Evolutionary conservation across 108 stramenopile genomes (phyloP).

Genomic region (Mayamaea pseudoterrestris): DNA sequence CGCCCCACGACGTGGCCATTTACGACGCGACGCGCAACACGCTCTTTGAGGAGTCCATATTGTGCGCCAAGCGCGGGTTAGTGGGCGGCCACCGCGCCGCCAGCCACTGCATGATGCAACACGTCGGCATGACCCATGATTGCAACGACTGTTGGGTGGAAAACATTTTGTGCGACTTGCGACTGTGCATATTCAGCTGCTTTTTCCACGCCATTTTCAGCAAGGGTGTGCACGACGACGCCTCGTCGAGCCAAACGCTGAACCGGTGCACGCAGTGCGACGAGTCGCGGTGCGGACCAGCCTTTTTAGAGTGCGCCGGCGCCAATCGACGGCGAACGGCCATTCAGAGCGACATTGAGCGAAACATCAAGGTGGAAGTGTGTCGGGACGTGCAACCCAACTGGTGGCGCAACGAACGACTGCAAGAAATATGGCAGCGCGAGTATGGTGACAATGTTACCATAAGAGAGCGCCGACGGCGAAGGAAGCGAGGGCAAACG

Average conservation of each 20-base stretch:
- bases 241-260: slow-evolving; percentile 2
- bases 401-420: background rate
- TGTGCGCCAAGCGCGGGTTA: slow-evolving; percentile 13
- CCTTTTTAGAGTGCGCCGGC: slow-evolving; percentile 29
- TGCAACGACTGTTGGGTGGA: slow-evolving; percentile 22
- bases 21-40: slow-evolving; percentile 17
- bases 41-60: slow-evolving; percentile 9
- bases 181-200: slow-evolving; percentile 17
- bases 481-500: too few relatives aligned
- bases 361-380: slow-evolving; percentile 5
- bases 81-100: slow-evolving; percentile 4
- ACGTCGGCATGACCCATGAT: slow-evolving; percentile 10
- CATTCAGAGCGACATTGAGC: slow-evolving; percentile 28
- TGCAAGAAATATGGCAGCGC: slow-evolving; percentile 1
- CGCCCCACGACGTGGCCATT: slow-evolving; percentile 15
- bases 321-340: slow-evolving; percentile 29
- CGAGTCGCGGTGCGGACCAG: slow-evolving; percentile 35
- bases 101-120: slow-evolving; percentile 10
- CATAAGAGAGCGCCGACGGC: too few relatives aligned
- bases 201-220: slow-evolving; percentile 10
- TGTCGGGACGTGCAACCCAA: slow-evolving; percentile 1
- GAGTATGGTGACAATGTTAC: too few relatives aligned
- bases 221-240: slow-evolving; percentile 3
- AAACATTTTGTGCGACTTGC: slow-evolving; percentile 18
- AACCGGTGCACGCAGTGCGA: slow-evolving; percentile 27